A percentile compares a stretch with the other conserved stretches of the same genome.
Evolutionary conservation across 345 rosid species (phyloP).

Genomic region (Trapa bicornis): DNA sequence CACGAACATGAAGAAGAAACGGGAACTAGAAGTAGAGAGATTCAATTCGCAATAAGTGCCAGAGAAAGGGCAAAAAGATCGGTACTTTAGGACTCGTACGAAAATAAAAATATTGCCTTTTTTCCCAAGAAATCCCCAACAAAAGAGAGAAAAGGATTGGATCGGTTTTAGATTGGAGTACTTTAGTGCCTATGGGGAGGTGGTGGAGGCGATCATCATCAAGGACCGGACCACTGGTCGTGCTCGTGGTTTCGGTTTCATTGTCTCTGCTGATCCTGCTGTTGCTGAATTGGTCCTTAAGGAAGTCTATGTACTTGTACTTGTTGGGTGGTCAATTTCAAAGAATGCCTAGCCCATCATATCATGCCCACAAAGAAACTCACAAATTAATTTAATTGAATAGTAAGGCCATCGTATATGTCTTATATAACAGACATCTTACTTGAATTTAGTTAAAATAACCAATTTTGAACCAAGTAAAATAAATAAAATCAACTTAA

Average conservation of each 20-base stretch:
- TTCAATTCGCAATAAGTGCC: too few relatives aligned
- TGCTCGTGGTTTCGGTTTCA: constrained; percentile 98
- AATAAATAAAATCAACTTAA: too few relatives aligned
- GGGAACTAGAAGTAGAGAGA: background rate
- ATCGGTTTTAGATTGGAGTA: constrained; percentile 5
- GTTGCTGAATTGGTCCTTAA: constrained; percentile 42
- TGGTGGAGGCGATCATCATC: constrained; percentile 50
- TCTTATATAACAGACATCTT: too few relatives aligned
- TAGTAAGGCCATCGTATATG: too few relatives aligned
- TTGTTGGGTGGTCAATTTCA: too few relatives aligned
- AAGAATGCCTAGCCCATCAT: too few relatives aligned
- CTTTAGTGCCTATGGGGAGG: background rate
- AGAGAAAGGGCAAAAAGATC: background rate
- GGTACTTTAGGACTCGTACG: background rate
- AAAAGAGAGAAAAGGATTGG: background rate
- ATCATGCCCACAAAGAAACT: too few relatives aligned
- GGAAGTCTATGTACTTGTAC: constrained; percentile 10
- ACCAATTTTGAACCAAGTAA: too few relatives aligned
- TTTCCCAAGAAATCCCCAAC: background rate
- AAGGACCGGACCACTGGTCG: constrained; percentile 47
- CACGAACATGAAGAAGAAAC: background rate
- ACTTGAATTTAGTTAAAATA: too few relatives aligned
- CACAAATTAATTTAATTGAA: too few relatives aligned
- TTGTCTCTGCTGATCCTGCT: constrained; percentile 70
- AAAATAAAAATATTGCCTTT: background rate